Evolutionary conservation across 2,329 filamentous ascomycete species (phyloP).

Genomic region (Claviceps cyperi): DNA sequence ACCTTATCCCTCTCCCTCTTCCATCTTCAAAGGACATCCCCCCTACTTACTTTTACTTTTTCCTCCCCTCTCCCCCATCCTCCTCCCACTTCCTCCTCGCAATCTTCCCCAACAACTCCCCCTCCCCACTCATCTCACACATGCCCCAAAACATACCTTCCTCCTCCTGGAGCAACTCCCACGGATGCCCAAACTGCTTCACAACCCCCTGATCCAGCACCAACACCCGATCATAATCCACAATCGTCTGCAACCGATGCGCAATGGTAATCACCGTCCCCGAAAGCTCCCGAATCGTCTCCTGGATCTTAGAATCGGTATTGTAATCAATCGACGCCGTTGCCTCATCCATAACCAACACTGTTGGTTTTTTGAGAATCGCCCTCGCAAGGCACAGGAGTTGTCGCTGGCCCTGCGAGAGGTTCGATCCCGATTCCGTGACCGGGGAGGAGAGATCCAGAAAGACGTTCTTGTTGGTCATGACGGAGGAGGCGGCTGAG

Average conservation of each 20-base stretch:
- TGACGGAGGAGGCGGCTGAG: conserved; percentile 19
- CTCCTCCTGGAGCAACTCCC: conserved; percentile 59
- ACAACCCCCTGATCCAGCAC: conserved; percentile 82
- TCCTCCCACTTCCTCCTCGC: conserved; percentile 40
- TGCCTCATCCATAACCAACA: conserved; percentile 98
- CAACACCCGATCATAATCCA: conserved; percentile 94
- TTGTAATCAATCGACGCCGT: conserved; percentile 95
- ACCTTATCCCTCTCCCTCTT: too few relatives aligned
- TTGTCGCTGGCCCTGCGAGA: conserved; percentile 92
- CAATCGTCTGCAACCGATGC: conserved; percentile 88
- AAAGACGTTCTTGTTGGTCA: conserved; percentile 91
- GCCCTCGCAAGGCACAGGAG: conserved; percentile 86
- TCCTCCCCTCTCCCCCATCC: conserved; percentile 5
- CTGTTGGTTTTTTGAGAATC: conserved; percentile 77
- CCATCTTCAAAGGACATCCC: too few relatives aligned
- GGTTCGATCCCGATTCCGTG: conserved; percentile 80
- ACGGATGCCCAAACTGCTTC: conserved; percentile 83
- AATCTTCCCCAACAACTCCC: conserved; percentile 33
- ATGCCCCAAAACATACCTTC: conserved; percentile 49
- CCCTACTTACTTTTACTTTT: too few relatives aligned
- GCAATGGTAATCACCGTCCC: conserved; percentile 96
- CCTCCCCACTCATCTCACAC: conserved; percentile 50
- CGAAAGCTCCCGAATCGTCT: conserved; percentile 82
- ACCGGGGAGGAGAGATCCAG: conserved; percentile 71
- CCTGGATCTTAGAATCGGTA: conserved; percentile 91